Evolutionary conservation across 768 basidiomycete species (phyloP), one percentile per base, ranked within the genome.

Genomic region (Boletus vinaceobasis): DNA sequence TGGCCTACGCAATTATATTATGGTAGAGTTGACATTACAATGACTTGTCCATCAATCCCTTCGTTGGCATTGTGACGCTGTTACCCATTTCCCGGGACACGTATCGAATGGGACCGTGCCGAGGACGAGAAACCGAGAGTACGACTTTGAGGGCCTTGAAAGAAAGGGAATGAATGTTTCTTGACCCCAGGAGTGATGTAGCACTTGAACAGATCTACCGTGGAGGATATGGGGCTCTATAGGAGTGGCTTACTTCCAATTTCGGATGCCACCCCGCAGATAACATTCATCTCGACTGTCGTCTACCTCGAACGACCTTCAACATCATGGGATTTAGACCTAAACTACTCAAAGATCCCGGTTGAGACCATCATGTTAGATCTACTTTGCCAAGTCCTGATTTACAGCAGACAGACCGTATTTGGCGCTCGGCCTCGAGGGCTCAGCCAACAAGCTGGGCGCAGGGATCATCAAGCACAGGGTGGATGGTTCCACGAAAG

Each of bases 371-470:
- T 59, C 50, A 39, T 60, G 38, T 62, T 44, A 53, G 42, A 48
- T 62, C 35, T 44, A 62, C 53, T 37, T 42, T 36, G 37, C 32
- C 26, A 21, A 23, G 35, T 57, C 43, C 53, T 65, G 46, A 65
- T 46, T 39, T 33, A 29, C 39, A 56, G 14, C 50, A 91, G 89
- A 82, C 56, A 78, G 78, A 48, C 78, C 87, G 15, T 83, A 85
- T 66, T 73, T 97, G 21, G 94, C 96, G n/a, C 82, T 99, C 19
- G 97, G 97, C 21, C 84, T 99, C 35, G 97, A 99, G 73, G 97
- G 97, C 14, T 95, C 93, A 17, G 97, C 97, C 42, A 99, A 99
- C 75, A 99, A 99, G 71, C 80, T 99, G 32, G 97, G 97, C 11
- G 91, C 88, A 19, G 97, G 97, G 10, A 77, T 98, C 46, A 91